These are phyloP conservation scores for Eucalyptus regnans DNA, from an alignment of 345 rosid genomes.

Conservation along the genomic window DNA sequence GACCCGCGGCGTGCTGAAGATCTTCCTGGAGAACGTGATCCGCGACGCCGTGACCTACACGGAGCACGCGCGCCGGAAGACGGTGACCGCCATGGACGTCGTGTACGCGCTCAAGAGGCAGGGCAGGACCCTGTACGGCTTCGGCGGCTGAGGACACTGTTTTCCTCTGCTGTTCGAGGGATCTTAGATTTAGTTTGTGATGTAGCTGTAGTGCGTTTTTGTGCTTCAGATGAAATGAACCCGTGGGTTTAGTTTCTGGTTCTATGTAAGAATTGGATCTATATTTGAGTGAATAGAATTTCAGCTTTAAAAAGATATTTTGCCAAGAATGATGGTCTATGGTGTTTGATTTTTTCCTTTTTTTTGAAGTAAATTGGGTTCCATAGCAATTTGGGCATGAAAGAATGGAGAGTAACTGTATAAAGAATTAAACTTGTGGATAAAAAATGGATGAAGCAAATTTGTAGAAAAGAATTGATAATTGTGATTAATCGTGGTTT, in stretches of 20 bases:
- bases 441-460: background rate
- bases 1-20: background rate
- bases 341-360: background rate
- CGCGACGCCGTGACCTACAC: background rate
- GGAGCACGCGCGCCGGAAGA: background rate
- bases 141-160: background rate
- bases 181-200: background rate
- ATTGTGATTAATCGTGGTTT: background rate
- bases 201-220: background rate
- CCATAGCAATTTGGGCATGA: background rate
- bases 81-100: background rate
- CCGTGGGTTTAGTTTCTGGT: background rate
- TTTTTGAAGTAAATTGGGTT: background rate
- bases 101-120: background rate
- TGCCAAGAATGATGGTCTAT: background rate
- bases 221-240: background rate
- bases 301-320: background rate
- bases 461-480: background rate
- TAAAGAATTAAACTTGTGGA: background rate
- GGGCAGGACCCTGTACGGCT: background rate
- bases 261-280: background rate
- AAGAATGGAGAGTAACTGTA: background rate
- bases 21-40: background rate
- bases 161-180: background rate
- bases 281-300: background rate